Percentiles rank a stretch among this genome's conserved stretches.
phyloP scores from a whole-genome alignment of 352 stramenopile genomes.

The Pythium angustatum region DNA sequence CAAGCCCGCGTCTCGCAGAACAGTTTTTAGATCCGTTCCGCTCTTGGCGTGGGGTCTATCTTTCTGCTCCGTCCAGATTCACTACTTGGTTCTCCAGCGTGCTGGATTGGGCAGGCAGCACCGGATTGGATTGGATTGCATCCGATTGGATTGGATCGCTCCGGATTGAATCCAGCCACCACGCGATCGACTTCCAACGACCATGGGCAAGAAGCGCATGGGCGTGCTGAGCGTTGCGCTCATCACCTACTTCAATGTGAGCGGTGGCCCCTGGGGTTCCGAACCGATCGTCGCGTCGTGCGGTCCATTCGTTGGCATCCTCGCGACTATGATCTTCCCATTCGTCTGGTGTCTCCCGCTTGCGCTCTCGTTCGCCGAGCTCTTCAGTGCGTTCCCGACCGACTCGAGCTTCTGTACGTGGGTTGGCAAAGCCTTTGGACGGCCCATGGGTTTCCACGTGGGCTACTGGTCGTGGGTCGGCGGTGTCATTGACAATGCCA shows the following conservation, averaged over 20 bases:
- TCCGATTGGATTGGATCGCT: not conserved
- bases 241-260: slow-evolving; percentile 92
- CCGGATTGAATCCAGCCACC: slow-evolving; percentile 3
- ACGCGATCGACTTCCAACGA: no score
- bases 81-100: no score
- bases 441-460: slow-evolving; percentile 79
- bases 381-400: slow-evolving; percentile 69
- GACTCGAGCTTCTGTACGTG: slow-evolving; percentile 78
- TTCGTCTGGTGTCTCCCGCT: slow-evolving; percentile 71
- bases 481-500: slow-evolving; percentile 80
- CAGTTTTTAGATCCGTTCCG: not conserved
- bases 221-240: slow-evolving; percentile 67
- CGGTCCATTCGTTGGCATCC: slow-evolving; percentile 73
- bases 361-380: slow-evolving; percentile 67
- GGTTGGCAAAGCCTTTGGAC: slow-evolving; percentile 72
- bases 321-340: slow-evolving; percentile 62
- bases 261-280: slow-evolving; percentile 93
- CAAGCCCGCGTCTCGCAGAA: no score
- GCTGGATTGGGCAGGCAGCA: not conserved
- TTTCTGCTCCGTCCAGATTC: no score
- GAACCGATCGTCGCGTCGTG: slow-evolving; percentile 91
- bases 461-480: slow-evolving; percentile 84
- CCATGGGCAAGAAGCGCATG: slow-evolving; percentile 38
- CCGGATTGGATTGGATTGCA: slow-evolving; percentile 1
- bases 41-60: no score